These are phyloP conservation scores for Protomyces macrosporus DNA, from an alignment of 1,139 yeast genomes.

Conservation along the genomic window DNA sequence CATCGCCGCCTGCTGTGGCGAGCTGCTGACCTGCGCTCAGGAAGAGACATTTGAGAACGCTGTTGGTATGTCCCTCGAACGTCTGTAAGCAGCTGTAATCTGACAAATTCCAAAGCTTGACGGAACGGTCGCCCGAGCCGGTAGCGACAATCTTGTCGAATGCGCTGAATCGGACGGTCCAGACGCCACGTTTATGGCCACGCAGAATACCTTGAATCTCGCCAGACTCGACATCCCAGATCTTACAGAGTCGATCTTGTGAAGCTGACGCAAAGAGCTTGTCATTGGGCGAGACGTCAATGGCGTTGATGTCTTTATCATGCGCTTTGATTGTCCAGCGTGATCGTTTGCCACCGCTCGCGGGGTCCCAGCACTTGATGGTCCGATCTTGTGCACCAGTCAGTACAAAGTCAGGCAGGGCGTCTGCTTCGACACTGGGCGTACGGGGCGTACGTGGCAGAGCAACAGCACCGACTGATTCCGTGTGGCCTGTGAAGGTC, in stretches of 20 bases:
- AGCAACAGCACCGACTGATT: conserved; percentile 76
- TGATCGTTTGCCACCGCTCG: conserved; percentile 44
- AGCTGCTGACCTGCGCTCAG: conserved; percentile 63
- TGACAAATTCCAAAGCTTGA: conserved; percentile 78
- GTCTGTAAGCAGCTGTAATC: conserved; percentile 74
- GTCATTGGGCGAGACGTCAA: conserved; percentile 86
- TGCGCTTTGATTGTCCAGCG: conserved; percentile 92
- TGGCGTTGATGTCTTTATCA: conserved; percentile 86
- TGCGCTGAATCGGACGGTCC: conserved; percentile 81
- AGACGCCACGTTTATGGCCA: conserved; percentile 90
- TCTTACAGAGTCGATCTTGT: conserved; percentile 85
- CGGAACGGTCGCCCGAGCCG: conserved; percentile 84
- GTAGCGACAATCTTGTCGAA: conserved; percentile 70
- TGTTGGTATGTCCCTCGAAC: conserved; percentile 90
- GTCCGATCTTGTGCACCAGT: conserved; percentile 90
- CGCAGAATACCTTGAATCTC: conserved; percentile 76
- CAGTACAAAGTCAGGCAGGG: conserved; percentile 62
- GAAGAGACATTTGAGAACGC: conserved; percentile 76
- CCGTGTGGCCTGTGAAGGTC: conserved; percentile 76
- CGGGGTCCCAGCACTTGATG: conserved; percentile 71
- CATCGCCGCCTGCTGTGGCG: conserved; percentile 89
- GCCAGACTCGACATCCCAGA: conserved; percentile 80
- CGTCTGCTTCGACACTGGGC: conserved; percentile 36
- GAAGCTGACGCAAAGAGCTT: conserved; percentile 86
- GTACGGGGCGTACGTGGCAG: conserved; percentile 61